Conservation (phyloP, 495 filamentous ascomycete genomes). For the Aspergillus saccharolyticus region DNA sequence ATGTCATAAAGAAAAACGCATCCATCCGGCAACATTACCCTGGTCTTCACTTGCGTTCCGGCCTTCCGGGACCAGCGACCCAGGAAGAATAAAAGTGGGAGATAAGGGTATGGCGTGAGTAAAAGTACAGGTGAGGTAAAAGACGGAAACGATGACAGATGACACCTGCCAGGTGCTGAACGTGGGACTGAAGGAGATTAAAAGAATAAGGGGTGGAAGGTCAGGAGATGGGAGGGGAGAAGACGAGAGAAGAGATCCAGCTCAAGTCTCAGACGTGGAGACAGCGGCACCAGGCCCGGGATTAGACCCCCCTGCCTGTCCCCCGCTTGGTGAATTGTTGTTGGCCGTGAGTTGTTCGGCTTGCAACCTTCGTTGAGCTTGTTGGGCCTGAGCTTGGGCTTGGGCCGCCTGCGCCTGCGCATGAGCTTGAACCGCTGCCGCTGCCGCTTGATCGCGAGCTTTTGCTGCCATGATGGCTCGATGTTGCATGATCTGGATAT, state of each 20-base stretch:
- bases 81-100: slow-evolving; percentile 10
- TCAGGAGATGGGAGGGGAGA: slow-evolving; percentile 18
- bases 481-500: slow-evolving; percentile 65
- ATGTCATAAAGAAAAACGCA: slow-evolving; percentile 19
- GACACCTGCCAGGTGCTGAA: slow-evolving; percentile 43
- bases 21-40: slow-evolving; percentile 27
- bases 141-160: slow-evolving; percentile 18
- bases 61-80: too few species aligned
- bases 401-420: slow-evolving; percentile 45
- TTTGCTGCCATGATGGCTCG: slow-evolving; percentile 60
- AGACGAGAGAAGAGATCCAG: slow-evolving; percentile 20
- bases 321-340: slow-evolving; percentile 24
- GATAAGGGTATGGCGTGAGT: slow-evolving; percentile 17
- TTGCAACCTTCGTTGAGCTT: slow-evolving; percentile 36
- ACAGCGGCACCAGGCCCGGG: slow-evolving; percentile 29
- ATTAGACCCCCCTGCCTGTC: slow-evolving; percentile 32
- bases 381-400: slow-evolving; percentile 30
- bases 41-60: slow-evolving; percentile 17
- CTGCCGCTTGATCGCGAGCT: slow-evolving; percentile 38
- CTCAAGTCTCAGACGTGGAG: slow-evolving; percentile 34
- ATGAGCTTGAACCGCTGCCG: slow-evolving; percentile 44
- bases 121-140: slow-evolving; percentile 36
- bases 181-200: slow-evolving; percentile 13
- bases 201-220: slow-evolving; percentile 5
- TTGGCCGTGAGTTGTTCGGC: slow-evolving; percentile 37